These are phyloP conservation scores for Phytophthora constricta DNA, from an alignment of 352 stramenopile species.

Conservation along the genomic window DNA sequence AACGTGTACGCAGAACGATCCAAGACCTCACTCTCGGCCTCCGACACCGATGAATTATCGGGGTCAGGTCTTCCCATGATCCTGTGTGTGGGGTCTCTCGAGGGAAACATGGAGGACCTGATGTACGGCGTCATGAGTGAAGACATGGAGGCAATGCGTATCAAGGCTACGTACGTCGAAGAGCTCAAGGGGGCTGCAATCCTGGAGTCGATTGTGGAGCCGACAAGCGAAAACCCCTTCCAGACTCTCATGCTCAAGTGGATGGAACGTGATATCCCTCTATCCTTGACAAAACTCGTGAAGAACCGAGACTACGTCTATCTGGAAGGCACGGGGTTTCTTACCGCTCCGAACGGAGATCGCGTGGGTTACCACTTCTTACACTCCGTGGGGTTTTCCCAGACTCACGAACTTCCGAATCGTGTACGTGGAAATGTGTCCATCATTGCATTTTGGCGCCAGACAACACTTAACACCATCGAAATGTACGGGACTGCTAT, in stretches of 20 bases:
- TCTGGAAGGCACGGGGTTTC: slow-evolving; percentile 3
- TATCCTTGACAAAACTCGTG: slow-evolving; percentile 9
- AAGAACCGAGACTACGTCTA: slow-evolving; percentile 20
- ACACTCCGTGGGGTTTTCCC: slow-evolving; percentile 21
- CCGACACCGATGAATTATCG: background rate
- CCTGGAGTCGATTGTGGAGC: slow-evolving; percentile 26
- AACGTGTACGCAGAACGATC: slow-evolving; percentile 32
- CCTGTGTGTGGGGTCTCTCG: slow-evolving; percentile 7
- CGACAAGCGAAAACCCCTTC: slow-evolving; percentile 23
- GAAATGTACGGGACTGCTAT: slow-evolving; percentile 3
- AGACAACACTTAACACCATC: background rate
- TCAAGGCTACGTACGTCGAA: slow-evolving; percentile 27
- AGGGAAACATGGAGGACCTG: slow-evolving; percentile 23
- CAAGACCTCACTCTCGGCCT: background rate
- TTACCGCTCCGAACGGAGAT: slow-evolving; percentile 4
- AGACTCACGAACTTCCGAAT: slow-evolving; percentile 23
- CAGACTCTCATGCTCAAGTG: slow-evolving; percentile 27
- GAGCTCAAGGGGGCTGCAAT: slow-evolving; percentile 8
- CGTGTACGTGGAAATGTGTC: slow-evolving; percentile 39
- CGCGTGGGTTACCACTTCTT: slow-evolving; percentile 21
- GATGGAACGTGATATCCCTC: slow-evolving; percentile 22
- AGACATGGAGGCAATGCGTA: slow-evolving; percentile 10
- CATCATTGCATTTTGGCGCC: slow-evolving; percentile 30
- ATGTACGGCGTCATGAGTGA: slow-evolving; percentile 24
- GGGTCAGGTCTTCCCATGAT: slow-evolving; percentile 7